Percentiles rank a stretch among this genome's conserved stretches.
phyloP scores from a whole-genome alignment of 2,329 filamentous ascomycete species.

The Cryphonectria parasitica region DNA sequence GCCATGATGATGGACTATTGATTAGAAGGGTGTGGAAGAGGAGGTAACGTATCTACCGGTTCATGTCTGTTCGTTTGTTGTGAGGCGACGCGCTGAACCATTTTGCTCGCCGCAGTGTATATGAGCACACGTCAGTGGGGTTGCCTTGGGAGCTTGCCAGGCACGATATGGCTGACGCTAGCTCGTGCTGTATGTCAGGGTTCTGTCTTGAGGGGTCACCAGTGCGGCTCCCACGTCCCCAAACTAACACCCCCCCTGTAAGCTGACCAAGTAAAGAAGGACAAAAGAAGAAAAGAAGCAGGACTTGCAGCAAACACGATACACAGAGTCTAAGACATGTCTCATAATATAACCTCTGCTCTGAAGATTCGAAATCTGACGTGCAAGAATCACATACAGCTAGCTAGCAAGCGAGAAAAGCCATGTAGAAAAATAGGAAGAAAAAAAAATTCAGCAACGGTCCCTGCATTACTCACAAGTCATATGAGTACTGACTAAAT shows the following conservation, averaged over 20 bases:
- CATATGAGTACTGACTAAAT: not conserved
- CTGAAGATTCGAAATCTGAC: not conserved
- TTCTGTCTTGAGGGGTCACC: not conserved
- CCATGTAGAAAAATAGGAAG: not conserved
- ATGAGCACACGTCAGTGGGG: conserved; percentile 5
- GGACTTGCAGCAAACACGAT: not conserved
- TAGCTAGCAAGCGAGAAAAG: not conserved
- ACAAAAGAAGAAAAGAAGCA: not conserved
- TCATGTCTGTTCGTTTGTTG: not conserved
- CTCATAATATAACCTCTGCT: not conserved
- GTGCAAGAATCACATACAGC: not conserved
- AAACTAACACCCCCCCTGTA: too few relatives aligned
- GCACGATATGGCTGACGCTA: conserved; percentile 14
- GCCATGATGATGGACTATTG: conserved; percentile 45
- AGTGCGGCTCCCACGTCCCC: too few relatives aligned
- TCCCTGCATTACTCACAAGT: not conserved
- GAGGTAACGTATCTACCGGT: not conserved
- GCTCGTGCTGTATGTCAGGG: not conserved
- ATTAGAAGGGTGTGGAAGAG: not conserved
- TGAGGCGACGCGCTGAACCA: not conserved
- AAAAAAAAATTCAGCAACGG: not conserved
- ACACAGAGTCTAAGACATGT: not conserved
- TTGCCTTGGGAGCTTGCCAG: conserved; percentile 8
- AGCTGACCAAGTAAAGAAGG: too few relatives aligned
- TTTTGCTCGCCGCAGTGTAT: not conserved